Evolutionary conservation across 768 basidiomycete species (phyloP), one percentile per base, ranked within the genome.

Genomic region (Daedaleopsis sinensis): DNA sequence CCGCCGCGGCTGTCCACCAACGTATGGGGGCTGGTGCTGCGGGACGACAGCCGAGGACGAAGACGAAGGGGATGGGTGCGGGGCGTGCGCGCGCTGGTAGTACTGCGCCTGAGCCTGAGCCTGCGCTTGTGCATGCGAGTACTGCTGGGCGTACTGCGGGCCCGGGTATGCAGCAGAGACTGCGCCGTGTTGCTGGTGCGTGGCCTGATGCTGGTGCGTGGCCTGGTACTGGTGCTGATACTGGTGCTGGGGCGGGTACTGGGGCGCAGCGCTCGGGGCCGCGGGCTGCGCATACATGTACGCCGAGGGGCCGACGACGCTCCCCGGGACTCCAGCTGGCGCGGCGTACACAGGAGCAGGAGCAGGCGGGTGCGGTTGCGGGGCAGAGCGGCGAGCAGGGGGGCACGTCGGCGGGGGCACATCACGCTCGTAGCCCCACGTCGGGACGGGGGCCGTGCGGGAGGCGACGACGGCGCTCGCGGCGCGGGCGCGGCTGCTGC

Each of bases 371-470:
- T 32, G 27, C 7, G 27, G 27, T 32, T 46, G n/a, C 54, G 8
- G 10, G 21, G 35, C 13, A 21, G 51, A 37, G 39, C 27, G 36
- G 27, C 53, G 27, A 13, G 36, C 18, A 19, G 58, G 62, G 12
- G 54, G 50, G 47, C 62, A 64, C 43, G 18, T 18, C 23, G 62
- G 62, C 38, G 54, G 57, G 0, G 62, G 62, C 21, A 56, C 62
- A 37, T 64, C 62, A 23, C 62, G 48, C 44, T 64, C 62, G 58
- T 64, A 64, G n/a, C 54, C 58, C 58, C 58, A 64, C 1, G 58
- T 56, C 48, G 62, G 47, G 16, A 59, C 57, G 2, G 62, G 57
- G 24, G 57, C 46, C 4, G 12, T 15, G 1, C 19, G 46, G 18
- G 56, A n/a, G 5, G 51, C 19, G 24, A 58, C 24, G 37, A 39